These are phyloP conservation scores for Epichloe hybrida DNA, from an alignment of 2,329 filamentous ascomycete species.

Conservation along the genomic window DNA sequence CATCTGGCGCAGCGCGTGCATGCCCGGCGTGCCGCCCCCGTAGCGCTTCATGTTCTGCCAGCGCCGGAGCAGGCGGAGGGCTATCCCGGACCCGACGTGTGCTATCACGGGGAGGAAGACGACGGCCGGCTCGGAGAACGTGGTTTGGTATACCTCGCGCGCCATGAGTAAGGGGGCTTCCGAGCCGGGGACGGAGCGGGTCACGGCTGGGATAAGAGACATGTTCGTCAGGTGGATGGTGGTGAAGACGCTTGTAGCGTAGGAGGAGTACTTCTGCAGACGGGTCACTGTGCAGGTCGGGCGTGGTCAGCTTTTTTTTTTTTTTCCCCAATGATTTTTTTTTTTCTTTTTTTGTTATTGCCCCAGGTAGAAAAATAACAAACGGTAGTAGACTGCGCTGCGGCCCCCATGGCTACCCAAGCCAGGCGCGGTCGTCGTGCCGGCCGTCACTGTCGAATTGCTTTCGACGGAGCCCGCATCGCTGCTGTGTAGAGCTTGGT, in stretches of 20 bases:
- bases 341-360: background rate
- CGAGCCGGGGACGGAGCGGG: slow-evolving; percentile 56
- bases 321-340: background rate
- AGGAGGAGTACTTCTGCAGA: slow-evolving; percentile 79
- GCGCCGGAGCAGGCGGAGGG: slow-evolving; percentile 61
- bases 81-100: slow-evolving; percentile 66
- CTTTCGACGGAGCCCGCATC: slow-evolving; percentile 21
- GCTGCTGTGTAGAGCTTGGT: slow-evolving; percentile 9
- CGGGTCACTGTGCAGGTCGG: slow-evolving; percentile 25
- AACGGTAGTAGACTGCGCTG: slow-evolving; percentile 64
- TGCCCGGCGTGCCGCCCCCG: slow-evolving; percentile 51
- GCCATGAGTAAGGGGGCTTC: slow-evolving; percentile 85
- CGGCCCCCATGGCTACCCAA: slow-evolving; percentile 37
- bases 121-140: slow-evolving; percentile 65
- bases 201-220: slow-evolving; percentile 63
- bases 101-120: slow-evolving; percentile 60
- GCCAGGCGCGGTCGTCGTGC: slow-evolving; percentile 30
- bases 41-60: slow-evolving; percentile 60
- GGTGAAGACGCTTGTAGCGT: slow-evolving; percentile 66
- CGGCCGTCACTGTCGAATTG: slow-evolving; percentile 25
- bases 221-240: slow-evolving; percentile 70
- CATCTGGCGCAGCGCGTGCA: slow-evolving; percentile 25
- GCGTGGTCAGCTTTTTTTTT: background rate
- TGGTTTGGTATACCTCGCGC: slow-evolving; percentile 81
- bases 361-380: slow-evolving; percentile 15